phyloP scores from a whole-genome alignment of 352 stramenopile species.

The Globisporangium spiculum region DNA sequence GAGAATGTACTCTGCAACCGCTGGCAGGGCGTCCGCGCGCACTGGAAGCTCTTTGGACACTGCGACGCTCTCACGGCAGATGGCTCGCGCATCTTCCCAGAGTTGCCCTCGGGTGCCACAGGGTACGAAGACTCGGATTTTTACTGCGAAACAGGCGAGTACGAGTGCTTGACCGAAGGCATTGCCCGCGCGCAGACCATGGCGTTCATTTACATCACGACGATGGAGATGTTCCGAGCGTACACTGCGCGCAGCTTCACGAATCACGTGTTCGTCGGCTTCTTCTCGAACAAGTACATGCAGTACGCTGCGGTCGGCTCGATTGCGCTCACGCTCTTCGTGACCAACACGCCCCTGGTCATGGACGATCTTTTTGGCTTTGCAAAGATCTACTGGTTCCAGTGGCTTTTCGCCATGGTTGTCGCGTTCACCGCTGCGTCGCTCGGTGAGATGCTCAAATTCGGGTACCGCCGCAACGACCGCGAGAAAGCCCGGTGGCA shows the following conservation, averaged over 20 bases:
- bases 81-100: conserved; percentile 51
- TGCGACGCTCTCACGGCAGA: conserved; percentile 40
- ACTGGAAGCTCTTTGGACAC: conserved; percentile 60
- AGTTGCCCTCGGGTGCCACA: conserved; percentile 25
- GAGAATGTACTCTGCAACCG: conserved; percentile 49
- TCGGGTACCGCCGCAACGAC: conserved; percentile 35
- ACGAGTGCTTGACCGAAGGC: conserved; percentile 41
- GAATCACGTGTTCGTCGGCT: conserved; percentile 34
- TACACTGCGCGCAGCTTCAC: conserved; percentile 50
- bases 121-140: conserved; percentile 35
- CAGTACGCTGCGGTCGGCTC: conserved; percentile 37
- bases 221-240: conserved; percentile 44
- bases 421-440: conserved; percentile 30
- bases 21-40: conserved; percentile 45
- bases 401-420: conserved; percentile 39
- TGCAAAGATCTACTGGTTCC: conserved; percentile 37
- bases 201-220: conserved; percentile 48
- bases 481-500: conserved; percentile 26
- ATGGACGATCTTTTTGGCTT: conserved; percentile 43
- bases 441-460: conserved; percentile 40
- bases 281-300: conserved; percentile 43
- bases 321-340: conserved; percentile 33
- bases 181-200: conserved; percentile 42
- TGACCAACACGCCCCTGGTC: conserved; percentile 33
- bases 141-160: conserved; percentile 64